Percentiles rank a stretch among this genome's conserved stretches.
phyloP scores from a whole-genome alignment of 345 rosid genomes.

The Angophora floribunda region DNA sequence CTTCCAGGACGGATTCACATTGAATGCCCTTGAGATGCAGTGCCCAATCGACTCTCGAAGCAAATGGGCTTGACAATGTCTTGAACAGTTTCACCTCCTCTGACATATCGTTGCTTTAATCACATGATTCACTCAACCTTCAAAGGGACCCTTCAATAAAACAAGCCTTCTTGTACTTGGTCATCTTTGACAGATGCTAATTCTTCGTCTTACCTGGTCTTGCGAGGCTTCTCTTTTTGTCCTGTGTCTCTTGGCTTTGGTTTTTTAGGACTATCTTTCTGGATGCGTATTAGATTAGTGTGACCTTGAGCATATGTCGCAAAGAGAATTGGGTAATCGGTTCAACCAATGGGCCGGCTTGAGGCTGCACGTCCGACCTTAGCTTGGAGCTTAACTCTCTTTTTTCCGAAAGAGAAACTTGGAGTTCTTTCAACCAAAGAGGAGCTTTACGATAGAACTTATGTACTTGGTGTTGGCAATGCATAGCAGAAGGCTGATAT shows the following conservation, averaged over 20 bases:
- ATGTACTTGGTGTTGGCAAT: too few relatives aligned
- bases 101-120: not conserved
- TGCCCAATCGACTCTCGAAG: not conserved
- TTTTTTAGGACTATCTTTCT: not conserved
- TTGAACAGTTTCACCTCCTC: not conserved
- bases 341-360: too few relatives aligned
- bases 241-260: not conserved
- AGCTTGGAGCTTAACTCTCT: too few relatives aligned
- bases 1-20: not conserved
- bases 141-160: not conserved
- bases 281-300: not conserved
- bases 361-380: too few relatives aligned
- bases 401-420: too few relatives aligned
- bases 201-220: not conserved
- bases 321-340: not conserved
- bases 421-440: too few relatives aligned
- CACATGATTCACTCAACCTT: not conserved
- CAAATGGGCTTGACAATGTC: constrained; percentile 1
- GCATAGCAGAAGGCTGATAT: too few relatives aligned
- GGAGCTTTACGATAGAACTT: too few relatives aligned
- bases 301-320: not conserved
- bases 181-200: not conserved
- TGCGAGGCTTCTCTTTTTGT: not conserved
- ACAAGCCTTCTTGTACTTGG: not conserved
- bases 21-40: not conserved